Percentiles rank a stretch among this genome's conserved stretches.
These are phyloP conservation scores for Cryphonectria radicalis DNA, from an alignment of 2,329 filamentous ascomycete species.

Conservation along the genomic window DNA sequence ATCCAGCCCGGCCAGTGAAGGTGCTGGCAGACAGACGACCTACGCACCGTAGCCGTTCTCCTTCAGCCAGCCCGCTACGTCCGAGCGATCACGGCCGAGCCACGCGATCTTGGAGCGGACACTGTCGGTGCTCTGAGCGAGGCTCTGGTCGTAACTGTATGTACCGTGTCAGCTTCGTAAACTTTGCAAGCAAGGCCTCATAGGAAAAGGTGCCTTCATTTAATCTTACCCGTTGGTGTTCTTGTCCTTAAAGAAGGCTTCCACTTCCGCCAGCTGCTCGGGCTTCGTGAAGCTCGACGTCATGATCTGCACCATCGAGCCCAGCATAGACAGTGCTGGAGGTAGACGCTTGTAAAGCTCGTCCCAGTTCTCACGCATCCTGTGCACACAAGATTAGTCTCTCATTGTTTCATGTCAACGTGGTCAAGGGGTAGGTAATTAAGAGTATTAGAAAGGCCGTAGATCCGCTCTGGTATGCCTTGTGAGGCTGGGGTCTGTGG, in stretches of 20 bases:
- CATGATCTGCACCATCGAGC: constrained; percentile 80
- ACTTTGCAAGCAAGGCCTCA: background rate
- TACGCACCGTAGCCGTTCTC: constrained; percentile 39
- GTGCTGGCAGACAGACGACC: background rate
- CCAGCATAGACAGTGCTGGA: constrained; percentile 84
- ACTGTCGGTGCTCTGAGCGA: constrained; percentile 87
- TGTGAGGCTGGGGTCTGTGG: too few species aligned
- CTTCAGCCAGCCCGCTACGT: constrained; percentile 58
- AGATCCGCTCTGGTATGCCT: background rate
- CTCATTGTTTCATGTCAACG: background rate
- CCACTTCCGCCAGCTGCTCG: constrained; percentile 75
- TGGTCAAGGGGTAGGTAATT: background rate
- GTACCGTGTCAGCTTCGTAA: background rate
- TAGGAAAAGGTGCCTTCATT: background rate
- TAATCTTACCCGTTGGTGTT: constrained; percentile 65
- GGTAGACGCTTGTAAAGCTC: constrained; percentile 78
- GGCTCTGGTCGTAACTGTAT: constrained; percentile 74
- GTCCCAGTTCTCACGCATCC: constrained; percentile 85
- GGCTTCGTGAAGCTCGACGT: constrained; percentile 79
- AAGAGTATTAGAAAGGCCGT: background rate
- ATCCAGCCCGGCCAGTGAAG: background rate
- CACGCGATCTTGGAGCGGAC: constrained; percentile 84
- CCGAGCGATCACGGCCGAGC: constrained; percentile 74
- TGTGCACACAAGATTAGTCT: background rate
- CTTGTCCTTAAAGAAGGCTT: constrained; percentile 80